These are phyloP conservation scores for Blastobotrys capitulatus DNA, from an alignment of 1,139 yeast species.

Conservation along the genomic window DNA sequence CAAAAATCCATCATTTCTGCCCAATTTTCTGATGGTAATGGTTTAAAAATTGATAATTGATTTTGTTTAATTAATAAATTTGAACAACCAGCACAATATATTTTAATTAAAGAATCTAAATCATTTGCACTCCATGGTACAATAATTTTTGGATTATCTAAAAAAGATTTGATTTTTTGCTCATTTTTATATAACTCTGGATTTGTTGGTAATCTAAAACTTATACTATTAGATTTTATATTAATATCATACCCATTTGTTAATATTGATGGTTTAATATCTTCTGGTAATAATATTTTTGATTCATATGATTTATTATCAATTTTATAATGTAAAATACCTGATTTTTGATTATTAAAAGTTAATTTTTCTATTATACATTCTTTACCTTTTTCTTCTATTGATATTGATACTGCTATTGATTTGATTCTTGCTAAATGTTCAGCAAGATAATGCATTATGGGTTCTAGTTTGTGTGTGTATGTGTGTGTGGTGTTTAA, in stretches of 20 bases:
- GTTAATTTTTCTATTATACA: slow-evolving; percentile 16
- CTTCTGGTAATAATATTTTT: slow-evolving; percentile 21
- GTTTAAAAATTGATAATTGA: slow-evolving; percentile 32
- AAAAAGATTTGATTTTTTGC: slow-evolving; percentile 5
- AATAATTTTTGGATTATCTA: slow-evolving; percentile 12
- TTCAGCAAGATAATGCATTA: slow-evolving; percentile 28
- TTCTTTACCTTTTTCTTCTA: slow-evolving; percentile 8
- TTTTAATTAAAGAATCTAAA: slow-evolving; percentile 1
- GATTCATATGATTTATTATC: neutral
- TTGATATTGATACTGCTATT: slow-evolving; percentile 25
- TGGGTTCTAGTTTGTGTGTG: too few species aligned
- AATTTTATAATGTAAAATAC: slow-evolving; percentile 15
- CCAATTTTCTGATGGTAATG: slow-evolving; percentile 93
- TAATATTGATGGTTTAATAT: slow-evolving; percentile 19
- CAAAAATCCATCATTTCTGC: slow-evolving; percentile 89
- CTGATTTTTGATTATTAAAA: slow-evolving; percentile 17
- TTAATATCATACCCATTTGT: slow-evolving; percentile 14
- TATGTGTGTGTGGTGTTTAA: too few species aligned
- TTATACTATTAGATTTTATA: slow-evolving; percentile 13
- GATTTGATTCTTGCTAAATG: slow-evolving; percentile 30
- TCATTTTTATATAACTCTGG: slow-evolving; percentile 15
- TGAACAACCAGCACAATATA: slow-evolving; percentile 14
- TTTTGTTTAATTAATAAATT: slow-evolving; percentile 9
- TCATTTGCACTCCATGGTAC: slow-evolving; percentile 24
- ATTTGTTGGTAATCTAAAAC: slow-evolving; percentile 24